These are phyloP conservation scores for Paramecium bursaria DNA, from an alignment of 73 alveolate species.

Conservation along the genomic window DNA sequence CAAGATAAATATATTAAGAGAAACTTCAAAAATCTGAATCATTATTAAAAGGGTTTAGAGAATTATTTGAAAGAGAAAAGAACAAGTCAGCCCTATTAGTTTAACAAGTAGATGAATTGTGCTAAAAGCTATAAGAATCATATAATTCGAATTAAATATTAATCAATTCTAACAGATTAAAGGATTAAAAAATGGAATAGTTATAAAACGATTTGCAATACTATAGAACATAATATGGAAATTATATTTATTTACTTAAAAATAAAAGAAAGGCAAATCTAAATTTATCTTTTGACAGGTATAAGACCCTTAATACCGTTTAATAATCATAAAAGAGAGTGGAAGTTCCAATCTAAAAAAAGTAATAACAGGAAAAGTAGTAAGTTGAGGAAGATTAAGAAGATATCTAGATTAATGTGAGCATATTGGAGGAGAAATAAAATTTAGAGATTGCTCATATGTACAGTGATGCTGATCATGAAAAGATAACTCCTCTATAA, in stretches of 20 bases:
- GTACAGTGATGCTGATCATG: not conserved
- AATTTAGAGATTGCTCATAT: no score
- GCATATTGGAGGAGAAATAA: not conserved
- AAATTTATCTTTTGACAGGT: constrained; percentile 39
- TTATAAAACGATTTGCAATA: constrained; percentile 6
- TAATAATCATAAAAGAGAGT: not conserved
- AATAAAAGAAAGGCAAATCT: constrained; percentile 39
- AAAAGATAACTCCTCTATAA: not conserved
- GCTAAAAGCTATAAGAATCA: not conserved
- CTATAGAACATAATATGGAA: constrained; percentile 54
- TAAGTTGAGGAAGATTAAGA: not conserved
- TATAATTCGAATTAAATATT: constrained; percentile 13
- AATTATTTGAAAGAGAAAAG: constrained; percentile 51
- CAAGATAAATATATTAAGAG: constrained; percentile 7
- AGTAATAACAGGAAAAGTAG: no score
- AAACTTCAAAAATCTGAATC: constrained; percentile 15
- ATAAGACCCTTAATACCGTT: not conserved
- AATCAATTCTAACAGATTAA: not conserved
- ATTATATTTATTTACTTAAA: constrained; percentile 27
- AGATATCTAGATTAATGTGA: not conserved
- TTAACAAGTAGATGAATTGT: not conserved
- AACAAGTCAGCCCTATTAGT: not conserved
- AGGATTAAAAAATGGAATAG: constrained; percentile 32
- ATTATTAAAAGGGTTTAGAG: constrained; percentile 47
- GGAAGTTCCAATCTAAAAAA: not conserved